phyloP scores from a whole-genome alignment of 176 grass and related monocot genomes.

The Bromus sterilis region DNA sequence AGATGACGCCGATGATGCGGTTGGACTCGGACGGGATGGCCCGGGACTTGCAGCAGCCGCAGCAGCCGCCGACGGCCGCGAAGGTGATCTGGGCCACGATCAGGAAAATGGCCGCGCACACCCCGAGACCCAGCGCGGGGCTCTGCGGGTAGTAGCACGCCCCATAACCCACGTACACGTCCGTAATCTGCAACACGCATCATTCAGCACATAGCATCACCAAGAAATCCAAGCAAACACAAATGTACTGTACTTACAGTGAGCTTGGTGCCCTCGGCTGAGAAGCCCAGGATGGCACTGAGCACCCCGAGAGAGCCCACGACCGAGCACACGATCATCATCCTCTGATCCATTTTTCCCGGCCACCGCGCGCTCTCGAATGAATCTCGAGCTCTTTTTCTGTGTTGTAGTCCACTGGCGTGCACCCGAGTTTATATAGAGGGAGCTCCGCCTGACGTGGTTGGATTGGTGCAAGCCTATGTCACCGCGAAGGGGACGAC shows the following conservation, averaged over 20 bases:
- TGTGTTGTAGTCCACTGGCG: neutral
- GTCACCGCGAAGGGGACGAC: neutral
- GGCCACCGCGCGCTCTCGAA: neutral
- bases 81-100: neutral
- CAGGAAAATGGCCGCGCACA: conserved; percentile 23
- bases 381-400: neutral
- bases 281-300: conserved; percentile 31
- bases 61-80: conserved; percentile 21
- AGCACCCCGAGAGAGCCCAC: conserved; percentile 16
- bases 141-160: conserved; percentile 14
- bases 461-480: neutral
- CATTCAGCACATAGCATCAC: neutral
- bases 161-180: neutral
- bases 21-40: conserved; percentile 5
- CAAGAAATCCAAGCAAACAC: no score
- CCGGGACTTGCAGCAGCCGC: conserved; percentile 34
- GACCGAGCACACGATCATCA: conserved; percentile 1
- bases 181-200: neutral
- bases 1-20: neutral
- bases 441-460: neutral
- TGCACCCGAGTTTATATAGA: neutral
- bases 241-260: neutral
- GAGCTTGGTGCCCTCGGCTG: conserved; percentile 17
- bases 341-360: neutral
- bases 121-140: neutral